Base-by-base conservation (phyloP, 352 stramenopile species). In the Pythium coloratum region DNA sequence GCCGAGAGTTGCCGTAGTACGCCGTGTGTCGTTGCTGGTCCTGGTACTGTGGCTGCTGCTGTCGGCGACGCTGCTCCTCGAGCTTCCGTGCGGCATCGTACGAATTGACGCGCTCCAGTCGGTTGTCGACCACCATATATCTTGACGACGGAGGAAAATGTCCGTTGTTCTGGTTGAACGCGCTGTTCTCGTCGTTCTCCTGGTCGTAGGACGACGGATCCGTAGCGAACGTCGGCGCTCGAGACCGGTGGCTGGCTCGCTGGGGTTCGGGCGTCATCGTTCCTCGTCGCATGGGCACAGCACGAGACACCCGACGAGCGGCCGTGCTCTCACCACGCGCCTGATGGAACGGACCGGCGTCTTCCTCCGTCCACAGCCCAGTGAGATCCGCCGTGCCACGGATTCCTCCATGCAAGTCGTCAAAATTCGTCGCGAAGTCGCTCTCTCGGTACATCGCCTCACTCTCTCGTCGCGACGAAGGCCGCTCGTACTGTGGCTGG, bases 41-140 rank as follows among this genome's bases (percentile, higher is more conserved):
- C 51, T 60, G 38, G 6, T 67, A 40, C 14, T 68, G 60, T 14
- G 50, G 36, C 14, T 66, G 62, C 26, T 59, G 49, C 12, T 34
- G 50, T 20, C 59, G 34, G 16, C 24, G 67, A 36, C 62, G 69
- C 10, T 69, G 66, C 55, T 69, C 40, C 42, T 76, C 55, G n/a
- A 64, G 42, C 5, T 66, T 56, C n/a, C 61, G 50, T 1, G 58
- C 62, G 2, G 68, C 61, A 32, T 68, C 67, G 46, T 59, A 70
- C 16, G 63, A 73, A 40, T 73, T 69, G 2, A 63, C 51, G 6
- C 67, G 56, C 47, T 73, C 58, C 18, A 73, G 44, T 1, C 62
- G 61, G 55, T 70, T 61, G 10, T 46, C 67, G 3, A 74, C 51
- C 12, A 74, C 62, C 6, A 64, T 59, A 38, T 74, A 74, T 33